These are phyloP conservation scores for Liquidambar formosana DNA, from an alignment of 164 flowering plant genomes.

Conservation along the genomic window DNA sequence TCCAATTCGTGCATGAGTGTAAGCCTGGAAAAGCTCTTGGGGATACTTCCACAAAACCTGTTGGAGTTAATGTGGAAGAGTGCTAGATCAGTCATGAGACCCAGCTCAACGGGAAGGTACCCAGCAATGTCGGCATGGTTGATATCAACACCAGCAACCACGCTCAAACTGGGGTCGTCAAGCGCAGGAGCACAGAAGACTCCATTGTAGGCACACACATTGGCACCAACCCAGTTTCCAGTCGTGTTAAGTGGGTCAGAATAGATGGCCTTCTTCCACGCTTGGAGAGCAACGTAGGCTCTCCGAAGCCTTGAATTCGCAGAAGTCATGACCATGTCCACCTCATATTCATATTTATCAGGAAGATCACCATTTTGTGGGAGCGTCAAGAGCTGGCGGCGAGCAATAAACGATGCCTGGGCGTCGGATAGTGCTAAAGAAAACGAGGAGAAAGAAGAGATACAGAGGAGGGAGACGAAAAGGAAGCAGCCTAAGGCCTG, in stretches of 20 bases:
- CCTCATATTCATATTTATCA: constrained; percentile 29
- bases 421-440: constrained; percentile 39
- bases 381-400: constrained; percentile 42
- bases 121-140: constrained; percentile 79
- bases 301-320: constrained; percentile 47
- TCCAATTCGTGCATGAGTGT: constrained; percentile 57
- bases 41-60: constrained; percentile 74
- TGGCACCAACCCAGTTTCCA: constrained; percentile 60
- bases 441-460: constrained; percentile 13
- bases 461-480: constrained; percentile 19
- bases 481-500: constrained; percentile 49
- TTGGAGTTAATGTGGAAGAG: constrained; percentile 74
- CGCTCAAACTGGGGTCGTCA: constrained; percentile 46
- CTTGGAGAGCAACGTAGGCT: constrained; percentile 67
- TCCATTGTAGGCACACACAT: constrained; percentile 69
- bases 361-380: constrained; percentile 36
- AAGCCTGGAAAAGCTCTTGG: constrained; percentile 49
- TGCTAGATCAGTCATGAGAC: constrained; percentile 61
- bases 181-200: constrained; percentile 63
- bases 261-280: constrained; percentile 64
- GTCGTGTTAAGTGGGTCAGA: constrained; percentile 70
- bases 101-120: constrained; percentile 66
- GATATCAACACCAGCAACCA: constrained; percentile 76
- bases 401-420: constrained; percentile 44
- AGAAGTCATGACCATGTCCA: constrained; percentile 24